Base-by-base conservation (phyloP, 495 filamentous ascomycete species). In the Neurospora sublineolata region DNA sequence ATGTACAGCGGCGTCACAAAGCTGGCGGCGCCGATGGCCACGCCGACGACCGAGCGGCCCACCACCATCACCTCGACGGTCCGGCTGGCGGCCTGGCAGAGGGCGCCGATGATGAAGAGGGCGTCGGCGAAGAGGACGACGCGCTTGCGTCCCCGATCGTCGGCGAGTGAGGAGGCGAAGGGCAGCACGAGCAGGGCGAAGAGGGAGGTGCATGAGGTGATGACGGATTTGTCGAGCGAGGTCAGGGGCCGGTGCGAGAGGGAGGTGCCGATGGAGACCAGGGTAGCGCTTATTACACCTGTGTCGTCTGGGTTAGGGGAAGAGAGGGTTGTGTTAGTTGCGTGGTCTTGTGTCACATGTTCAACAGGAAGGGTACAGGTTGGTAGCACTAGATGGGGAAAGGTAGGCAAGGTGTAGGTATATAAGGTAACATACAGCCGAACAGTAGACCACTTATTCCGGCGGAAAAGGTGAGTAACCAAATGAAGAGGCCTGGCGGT, bases 391-490 rank as follows among this genome's bases (percentile, higher is more conserved):
- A 10, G 42, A 42, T n/a, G 20, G 36, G 9, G 71, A 27, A 33
- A 44, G 27, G 39, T 40, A 40, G 69, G 44, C 9, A 5, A 52
- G 33, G 36, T 12, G 37, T n/a, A 42, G 40, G 40, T n/a, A 7
- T 42, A 3, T 42, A 10, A n/a, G 68, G 36, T 60, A 70, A 89
- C 92, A 86, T 85, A 86, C 94, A 97, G 72, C 94, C 94, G 81
- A 97, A 97, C 2, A 97, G 80, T 16, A 97, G 84, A 6, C 94
- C 94, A 72, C 90, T 93, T 38, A 97, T 91, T 5, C 92, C 93
- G 10, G 94, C 93, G 30, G 90, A 89, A 68, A 93, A 83, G 3
- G 94, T 93, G 16, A 97, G 82, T 3, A 88, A 80, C 91, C 92
- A 95, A 71, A 96, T 82, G 67, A 86, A 88, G 39, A 82, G 69